Conservation (phyloP, 257 asterid genomes). For the Solanum boliviense region DNA sequence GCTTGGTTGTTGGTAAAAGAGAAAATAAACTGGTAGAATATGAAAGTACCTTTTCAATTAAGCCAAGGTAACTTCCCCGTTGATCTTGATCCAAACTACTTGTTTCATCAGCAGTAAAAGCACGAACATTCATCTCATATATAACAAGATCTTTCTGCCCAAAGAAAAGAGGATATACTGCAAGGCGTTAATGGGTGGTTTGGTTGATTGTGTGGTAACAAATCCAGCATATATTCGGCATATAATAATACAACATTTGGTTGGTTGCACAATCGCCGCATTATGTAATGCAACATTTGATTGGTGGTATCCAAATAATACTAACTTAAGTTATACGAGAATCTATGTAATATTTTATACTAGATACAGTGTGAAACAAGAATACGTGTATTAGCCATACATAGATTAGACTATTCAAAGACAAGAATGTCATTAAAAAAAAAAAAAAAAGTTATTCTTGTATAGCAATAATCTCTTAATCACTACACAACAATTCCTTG, state of each 20-base stretch:
- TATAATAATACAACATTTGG: neutral
- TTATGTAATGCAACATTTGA: neutral
- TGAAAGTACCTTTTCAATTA: constrained; percentile 67
- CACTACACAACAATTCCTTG: neutral
- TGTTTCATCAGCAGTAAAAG: constrained; percentile 81
- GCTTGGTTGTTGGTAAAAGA: neutral
- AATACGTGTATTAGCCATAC: neutral
- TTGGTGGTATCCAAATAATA: neutral
- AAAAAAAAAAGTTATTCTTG: neutral
- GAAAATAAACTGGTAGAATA: neutral
- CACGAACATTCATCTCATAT: constrained; percentile 97
- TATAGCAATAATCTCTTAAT: neutral
- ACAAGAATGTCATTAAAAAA: neutral
- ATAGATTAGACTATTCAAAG: neutral
- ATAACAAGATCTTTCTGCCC: constrained; percentile 85
- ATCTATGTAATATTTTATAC: neutral
- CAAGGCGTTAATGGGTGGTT: neutral
- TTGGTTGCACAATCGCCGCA: neutral
- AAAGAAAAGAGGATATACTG: constrained; percentile 6
- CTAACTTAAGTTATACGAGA: neutral
- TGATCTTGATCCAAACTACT: constrained; percentile 62
- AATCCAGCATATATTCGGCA: neutral
- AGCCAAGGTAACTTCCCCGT: constrained; percentile 91
- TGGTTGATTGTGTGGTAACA: neutral
- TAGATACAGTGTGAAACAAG: neutral